A percentile compares a stretch with the other conserved stretches of the same genome.
These are phyloP conservation scores for Scolecobasidium constrictum DNA, from an alignment of 2,329 filamentous ascomycete species.

Conservation along the genomic window DNA sequence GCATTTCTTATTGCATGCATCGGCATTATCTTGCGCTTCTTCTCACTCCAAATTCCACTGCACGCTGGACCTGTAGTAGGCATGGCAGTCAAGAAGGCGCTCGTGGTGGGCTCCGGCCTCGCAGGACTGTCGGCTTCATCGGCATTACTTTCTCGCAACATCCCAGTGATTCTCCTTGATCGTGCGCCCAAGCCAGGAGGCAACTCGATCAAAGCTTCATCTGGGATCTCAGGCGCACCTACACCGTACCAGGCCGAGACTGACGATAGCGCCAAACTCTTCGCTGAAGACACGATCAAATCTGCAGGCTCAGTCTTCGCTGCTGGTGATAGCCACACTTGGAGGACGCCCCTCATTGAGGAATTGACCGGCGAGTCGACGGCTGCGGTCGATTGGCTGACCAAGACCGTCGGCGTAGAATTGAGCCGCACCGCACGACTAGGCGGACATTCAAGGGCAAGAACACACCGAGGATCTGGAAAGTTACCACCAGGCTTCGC, in stretches of 20 bases:
- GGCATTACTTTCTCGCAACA: conserved; percentile 41
- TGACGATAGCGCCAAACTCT: conserved; percentile 26
- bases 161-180: conserved; percentile 48
- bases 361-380: conserved; percentile 39
- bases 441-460: conserved; percentile 45
- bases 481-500: conserved; percentile 47
- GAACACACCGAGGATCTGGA: conserved; percentile 48
- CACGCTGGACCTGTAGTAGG: too few species aligned
- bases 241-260: conserved; percentile 43
- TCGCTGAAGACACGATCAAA: conserved; percentile 45
- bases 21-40: too few species aligned
- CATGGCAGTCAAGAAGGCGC: conserved; percentile 25
- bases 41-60: too few species aligned
- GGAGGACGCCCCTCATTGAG: conserved; percentile 35
- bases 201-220: conserved; percentile 57
- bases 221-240: conserved; percentile 52
- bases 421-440: conserved; percentile 47
- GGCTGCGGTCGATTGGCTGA: conserved; percentile 45
- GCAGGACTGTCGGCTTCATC: conserved; percentile 51
- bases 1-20: too few species aligned
- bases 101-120: conserved; percentile 55
- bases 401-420: conserved; percentile 46
- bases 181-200: conserved; percentile 49
- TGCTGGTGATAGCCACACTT: conserved; percentile 18
- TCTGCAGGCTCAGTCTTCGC: conserved; percentile 39